phyloP scores from a whole-genome alignment of 1,284 basidiomycete species.

The Sanghuangporus baumii region DNA sequence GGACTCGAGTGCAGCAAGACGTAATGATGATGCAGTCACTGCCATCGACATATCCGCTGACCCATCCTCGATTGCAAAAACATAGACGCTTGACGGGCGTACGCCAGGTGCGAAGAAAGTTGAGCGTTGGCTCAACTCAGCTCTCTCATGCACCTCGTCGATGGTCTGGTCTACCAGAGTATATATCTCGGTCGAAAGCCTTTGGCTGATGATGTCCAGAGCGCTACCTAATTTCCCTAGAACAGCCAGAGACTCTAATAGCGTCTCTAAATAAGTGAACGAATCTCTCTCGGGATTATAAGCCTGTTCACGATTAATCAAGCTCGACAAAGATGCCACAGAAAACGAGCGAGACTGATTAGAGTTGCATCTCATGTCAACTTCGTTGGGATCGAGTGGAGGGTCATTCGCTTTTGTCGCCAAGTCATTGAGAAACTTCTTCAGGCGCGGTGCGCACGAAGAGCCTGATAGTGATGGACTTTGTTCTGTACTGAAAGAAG shows the following conservation, averaged over 20 bases:
- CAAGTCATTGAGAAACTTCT: slow-evolving; percentile 67
- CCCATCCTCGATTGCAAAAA: slow-evolving; percentile 38
- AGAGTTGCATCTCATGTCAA: slow-evolving; percentile 31
- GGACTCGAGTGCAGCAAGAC: slow-evolving; percentile 75
- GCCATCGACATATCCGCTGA: slow-evolving; percentile 20
- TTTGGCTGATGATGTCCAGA: slow-evolving; percentile 81
- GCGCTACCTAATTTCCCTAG: slow-evolving; percentile 85
- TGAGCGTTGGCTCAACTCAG: slow-evolving; percentile 61
- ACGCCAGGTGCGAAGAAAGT: slow-evolving; percentile 35
- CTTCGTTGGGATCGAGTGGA: slow-evolving; percentile 65
- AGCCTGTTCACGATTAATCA: slow-evolving; percentile 6
- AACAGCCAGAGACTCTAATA: slow-evolving; percentile 88
- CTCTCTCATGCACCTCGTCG: slow-evolving; percentile 87
- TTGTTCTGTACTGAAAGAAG: slow-evolving; percentile 23
- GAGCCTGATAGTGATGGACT: slow-evolving; percentile 31
- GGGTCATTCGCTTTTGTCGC: slow-evolving; percentile 77
- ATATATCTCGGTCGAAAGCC: slow-evolving; percentile 83
- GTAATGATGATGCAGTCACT: slow-evolving; percentile 46
- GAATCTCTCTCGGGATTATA: slow-evolving; percentile 88
- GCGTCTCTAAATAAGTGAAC: slow-evolving; percentile 90
- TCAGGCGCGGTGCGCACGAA: slow-evolving; percentile 40
- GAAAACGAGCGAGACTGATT: slow-evolving; percentile 24
- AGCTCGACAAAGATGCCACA: slow-evolving; percentile 24
- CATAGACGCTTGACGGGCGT: slow-evolving; percentile 38
- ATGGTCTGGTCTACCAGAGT: slow-evolving; percentile 82